Percentiles rank a stretch among this genome's conserved stretches.
These are phyloP conservation scores for Pseudomonodictys pantanalensis DNA, from an alignment of 495 filamentous ascomycete species.

Conservation along the genomic window DNA sequence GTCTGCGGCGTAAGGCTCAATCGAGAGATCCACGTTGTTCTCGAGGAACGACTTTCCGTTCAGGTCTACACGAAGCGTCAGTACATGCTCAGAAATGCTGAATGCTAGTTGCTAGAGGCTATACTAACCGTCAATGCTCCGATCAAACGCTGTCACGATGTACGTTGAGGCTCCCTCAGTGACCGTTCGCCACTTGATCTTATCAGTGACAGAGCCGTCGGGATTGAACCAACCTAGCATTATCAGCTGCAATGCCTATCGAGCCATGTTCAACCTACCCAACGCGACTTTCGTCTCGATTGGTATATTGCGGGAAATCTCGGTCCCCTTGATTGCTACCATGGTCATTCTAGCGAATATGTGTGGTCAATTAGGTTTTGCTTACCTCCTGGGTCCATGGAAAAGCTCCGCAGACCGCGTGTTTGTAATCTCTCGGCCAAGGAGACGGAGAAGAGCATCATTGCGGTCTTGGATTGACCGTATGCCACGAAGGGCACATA, in stretches of 20 bases:
- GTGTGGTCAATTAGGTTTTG: background rate
- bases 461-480: slow-evolving; percentile 26
- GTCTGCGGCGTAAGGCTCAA: slow-evolving; percentile 36
- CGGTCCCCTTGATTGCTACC: slow-evolving; percentile 3
- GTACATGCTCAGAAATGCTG: background rate
- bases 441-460: slow-evolving; percentile 20
- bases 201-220: background rate
- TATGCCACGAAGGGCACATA: slow-evolving; percentile 26
- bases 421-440: slow-evolving; percentile 34
- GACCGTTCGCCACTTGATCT: slow-evolving; percentile 5
- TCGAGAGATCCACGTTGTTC: slow-evolving; percentile 6
- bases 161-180: slow-evolving; percentile 9
- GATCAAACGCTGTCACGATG: slow-evolving; percentile 22
- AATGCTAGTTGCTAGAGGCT: background rate
- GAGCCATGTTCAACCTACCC: background rate
- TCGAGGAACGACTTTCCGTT: slow-evolving; percentile 10
- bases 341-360: background rate
- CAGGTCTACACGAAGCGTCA: background rate
- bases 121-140: slow-evolving; percentile 7
- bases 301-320: slow-evolving; percentile 4
- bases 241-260: background rate
- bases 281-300: slow-evolving; percentile 5
- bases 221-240: slow-evolving; percentile 10
- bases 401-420: slow-evolving; percentile 36
- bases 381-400: slow-evolving; percentile 47